Conservation (phyloP, 495 filamentous ascomycete species). For the Podospora comata region DNA sequence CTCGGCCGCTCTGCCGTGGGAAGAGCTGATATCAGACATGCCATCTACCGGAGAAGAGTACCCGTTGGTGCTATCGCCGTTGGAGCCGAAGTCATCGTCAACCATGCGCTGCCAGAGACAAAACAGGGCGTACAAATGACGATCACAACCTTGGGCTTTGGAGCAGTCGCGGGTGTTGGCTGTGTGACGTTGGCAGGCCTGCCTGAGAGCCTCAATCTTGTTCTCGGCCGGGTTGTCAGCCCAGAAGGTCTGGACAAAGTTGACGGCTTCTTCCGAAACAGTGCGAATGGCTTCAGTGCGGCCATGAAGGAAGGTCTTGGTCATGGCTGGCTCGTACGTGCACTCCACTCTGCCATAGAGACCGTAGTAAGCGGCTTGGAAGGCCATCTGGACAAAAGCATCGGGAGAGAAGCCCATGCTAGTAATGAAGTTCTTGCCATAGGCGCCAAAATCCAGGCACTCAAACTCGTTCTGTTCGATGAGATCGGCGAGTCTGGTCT, state of each 20-base stretch:
- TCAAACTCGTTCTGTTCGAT: constrained; percentile 97
- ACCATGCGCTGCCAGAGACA: constrained; percentile 90
- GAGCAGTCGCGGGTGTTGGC: constrained; percentile 80
- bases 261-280: constrained; percentile 73
- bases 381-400: constrained; percentile 98
- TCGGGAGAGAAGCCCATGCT: constrained; percentile 96
- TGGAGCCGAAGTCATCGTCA: constrained; percentile 65
- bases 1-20: constrained; percentile 47
- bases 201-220: constrained; percentile 80
- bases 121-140: constrained; percentile 91
- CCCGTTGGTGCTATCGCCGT: constrained; percentile 49
- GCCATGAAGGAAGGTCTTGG: constrained; percentile 87
- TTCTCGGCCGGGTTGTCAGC: constrained; percentile 75
- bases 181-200: constrained; percentile 79
- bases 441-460: constrained; percentile 82
- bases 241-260: constrained; percentile 95
- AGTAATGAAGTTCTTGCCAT: constrained; percentile 97
- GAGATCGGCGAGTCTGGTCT: constrained; percentile 89
- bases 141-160: constrained; percentile 88
- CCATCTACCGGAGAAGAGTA: constrained; percentile 58
- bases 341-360: constrained; percentile 92
- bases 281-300: constrained; percentile 91
- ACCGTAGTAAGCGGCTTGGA: constrained; percentile 97
- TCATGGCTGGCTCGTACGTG: constrained; percentile 98
- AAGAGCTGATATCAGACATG: constrained; percentile 51